These are phyloP conservation scores for sunflower (Helianthus annuus) DNA, from an alignment of 129 eudicot genomes.

Conservation along the genomic window HanXRQr2.0-SUNRISE NC_035446.2:93136535-93137034, in stretches of 20 bases:
- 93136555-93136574: slow-evolving; percentile 23
- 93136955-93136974: too few species aligned
- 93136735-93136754: slow-evolving; percentile 18
- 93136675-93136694: slow-evolving; percentile 26
- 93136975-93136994: too few species aligned
- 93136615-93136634: slow-evolving; percentile 22
- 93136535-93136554: slow-evolving; percentile 16
- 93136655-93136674: slow-evolving; percentile 19
- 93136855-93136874: slow-evolving; percentile 15
- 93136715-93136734: slow-evolving; percentile 28
- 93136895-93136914: not conserved
- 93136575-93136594: slow-evolving; percentile 20
- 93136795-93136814: not conserved
- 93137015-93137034: too few species aligned
- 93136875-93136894: slow-evolving; percentile 2
- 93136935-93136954: slow-evolving; percentile 6
- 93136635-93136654: slow-evolving; percentile 22
- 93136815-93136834: slow-evolving; percentile 31
- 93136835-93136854: slow-evolving; percentile 31
- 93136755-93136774: slow-evolving; percentile 22
- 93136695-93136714: slow-evolving; percentile 20
- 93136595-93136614: slow-evolving; percentile 7
- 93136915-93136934: not conserved
- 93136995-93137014: too few species aligned
- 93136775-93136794: slow-evolving; percentile 26